Base-by-base conservation (phyloP, 805 yeast species). In the Metschnikowia arizonensis region DNA sequence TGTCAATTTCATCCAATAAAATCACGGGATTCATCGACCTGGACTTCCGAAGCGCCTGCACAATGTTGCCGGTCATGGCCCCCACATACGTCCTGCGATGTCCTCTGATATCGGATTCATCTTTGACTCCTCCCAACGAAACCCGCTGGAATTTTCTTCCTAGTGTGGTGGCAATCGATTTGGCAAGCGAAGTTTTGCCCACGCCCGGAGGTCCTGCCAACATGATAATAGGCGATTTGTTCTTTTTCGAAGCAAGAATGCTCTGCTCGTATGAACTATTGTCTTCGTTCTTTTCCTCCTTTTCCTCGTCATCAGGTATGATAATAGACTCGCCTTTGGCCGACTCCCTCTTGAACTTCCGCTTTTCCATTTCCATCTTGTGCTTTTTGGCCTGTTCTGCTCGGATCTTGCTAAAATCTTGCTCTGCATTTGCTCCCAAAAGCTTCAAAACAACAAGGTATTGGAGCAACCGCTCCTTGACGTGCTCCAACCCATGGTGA, bases 121-220 rank as follows among this genome's bases (percentile, higher is more conserved):
- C 95, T 51, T 85, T 82, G 35, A 88, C 78, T 32, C 97, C 97
- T 23, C 96, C 97, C 2, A 88, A 74, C 2, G 95, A 85, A 14
- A 88, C 74, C 33, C 95, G 72, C 60, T 87, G 91, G 61, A 87
- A 84, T 48, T 80, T 78, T 38, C 95, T 74, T 0, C 85, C 83
- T 46, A 88, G 65, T 4, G 91, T 79, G 9, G 72, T 65, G 1
- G 96, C 95, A 39, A 88, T 79, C 0, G 95, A 85, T 57, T 81
- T 81, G 4, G 96, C 96, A 46, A 88, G 69, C 1, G 93, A 83
- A 0, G 97, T 88, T 62, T 88, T 88, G 24, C 97, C 97, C 11
- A 88, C 93, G 30, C 97, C 97, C 0, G 96, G 97, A 9, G 96
- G 96, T 0, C 96, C 97, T 5, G 87, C 88, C 46, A 88, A 73